A percentile compares a stretch with the other conserved stretches of the same genome.
Evolutionary conservation across 345 rosid species (phyloP).

Genomic region (Citrus australasica): DNA sequence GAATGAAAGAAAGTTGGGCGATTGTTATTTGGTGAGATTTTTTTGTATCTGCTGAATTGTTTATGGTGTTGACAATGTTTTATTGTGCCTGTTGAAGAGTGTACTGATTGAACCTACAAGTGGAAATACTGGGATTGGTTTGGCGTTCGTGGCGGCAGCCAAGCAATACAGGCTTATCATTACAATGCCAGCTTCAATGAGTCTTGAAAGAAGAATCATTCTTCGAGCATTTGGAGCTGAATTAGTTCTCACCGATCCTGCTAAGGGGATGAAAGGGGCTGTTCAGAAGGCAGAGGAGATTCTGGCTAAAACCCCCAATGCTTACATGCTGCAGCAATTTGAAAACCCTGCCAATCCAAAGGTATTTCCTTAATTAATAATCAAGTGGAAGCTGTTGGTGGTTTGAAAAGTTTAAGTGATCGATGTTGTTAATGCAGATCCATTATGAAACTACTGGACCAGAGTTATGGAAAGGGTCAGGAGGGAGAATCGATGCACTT

Average conservation of each 20-base stretch:
- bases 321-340: conserved; percentile 90
- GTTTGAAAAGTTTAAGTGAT: conserved; percentile 1
- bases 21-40: not conserved
- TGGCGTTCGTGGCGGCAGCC: conserved; percentile 91
- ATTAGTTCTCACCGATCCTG: conserved; percentile 80
- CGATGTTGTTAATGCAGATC: conserved; percentile 32
- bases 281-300: conserved; percentile 91
- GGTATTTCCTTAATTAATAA: conserved; percentile 29
- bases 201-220: conserved; percentile 85
- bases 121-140: conserved; percentile 92
- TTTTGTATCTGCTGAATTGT: conserved; percentile 8
- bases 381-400: conserved; percentile 4
- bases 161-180: conserved; percentile 78
- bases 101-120: conserved; percentile 92
- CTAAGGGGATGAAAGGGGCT: conserved; percentile 94
- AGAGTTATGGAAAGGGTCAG: conserved; percentile 85
- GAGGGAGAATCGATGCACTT: conserved; percentile 76
- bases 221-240: conserved; percentile 93
- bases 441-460: conserved; percentile 96
- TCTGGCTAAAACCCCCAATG: conserved; percentile 61
- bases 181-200: conserved; percentile 95
- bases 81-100: conserved; percentile 44
- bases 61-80: conserved; percentile 4
- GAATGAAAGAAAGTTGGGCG: not conserved
- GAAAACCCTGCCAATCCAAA: conserved; percentile 92